Conservation (phyloP, 169 alveolate genomes). For the Plasmodium reichenowi region DNA sequence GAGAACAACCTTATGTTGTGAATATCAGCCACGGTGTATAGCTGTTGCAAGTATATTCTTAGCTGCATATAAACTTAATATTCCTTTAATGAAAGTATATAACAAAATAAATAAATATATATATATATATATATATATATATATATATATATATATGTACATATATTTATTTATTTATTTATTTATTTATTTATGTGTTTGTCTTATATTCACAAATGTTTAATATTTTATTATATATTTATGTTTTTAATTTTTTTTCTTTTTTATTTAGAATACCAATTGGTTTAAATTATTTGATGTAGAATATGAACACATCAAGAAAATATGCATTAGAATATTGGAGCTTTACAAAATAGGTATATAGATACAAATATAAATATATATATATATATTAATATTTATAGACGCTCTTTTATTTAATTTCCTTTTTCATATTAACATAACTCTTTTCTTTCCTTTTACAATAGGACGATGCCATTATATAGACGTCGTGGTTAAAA, state of each 20-base stretch:
- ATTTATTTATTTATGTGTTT: not conserved
- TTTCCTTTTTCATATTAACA: not conserved
- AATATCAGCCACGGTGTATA: conserved; percentile 84
- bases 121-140: no score
- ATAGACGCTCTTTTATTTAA: conserved; percentile 1
- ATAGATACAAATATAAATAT: not conserved
- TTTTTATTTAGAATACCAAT: conserved; percentile 60
- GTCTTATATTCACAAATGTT: not conserved
- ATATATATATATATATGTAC: conserved; percentile 8
- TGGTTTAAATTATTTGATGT: conserved; percentile 85
- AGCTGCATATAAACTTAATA: conserved; percentile 82
- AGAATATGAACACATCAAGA: conserved; percentile 81
- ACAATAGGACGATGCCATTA: conserved; percentile 64
- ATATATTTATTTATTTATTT: not conserved
- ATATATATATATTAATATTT: not conserved
- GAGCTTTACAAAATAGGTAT: conserved; percentile 79
- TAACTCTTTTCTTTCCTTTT: not conserved
- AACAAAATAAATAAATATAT: not conserved
- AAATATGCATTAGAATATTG: conserved; percentile 81
- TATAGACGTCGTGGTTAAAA: conserved; percentile 39
- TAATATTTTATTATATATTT: not conserved
- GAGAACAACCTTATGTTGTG: conserved; percentile 86
- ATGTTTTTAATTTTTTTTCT: not conserved
- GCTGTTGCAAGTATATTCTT: conserved; percentile 85
- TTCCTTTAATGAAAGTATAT: conserved; percentile 79